Base-by-base conservation (phyloP, 169 alveolate species). In the Besnoitia besnoiti region DNA sequence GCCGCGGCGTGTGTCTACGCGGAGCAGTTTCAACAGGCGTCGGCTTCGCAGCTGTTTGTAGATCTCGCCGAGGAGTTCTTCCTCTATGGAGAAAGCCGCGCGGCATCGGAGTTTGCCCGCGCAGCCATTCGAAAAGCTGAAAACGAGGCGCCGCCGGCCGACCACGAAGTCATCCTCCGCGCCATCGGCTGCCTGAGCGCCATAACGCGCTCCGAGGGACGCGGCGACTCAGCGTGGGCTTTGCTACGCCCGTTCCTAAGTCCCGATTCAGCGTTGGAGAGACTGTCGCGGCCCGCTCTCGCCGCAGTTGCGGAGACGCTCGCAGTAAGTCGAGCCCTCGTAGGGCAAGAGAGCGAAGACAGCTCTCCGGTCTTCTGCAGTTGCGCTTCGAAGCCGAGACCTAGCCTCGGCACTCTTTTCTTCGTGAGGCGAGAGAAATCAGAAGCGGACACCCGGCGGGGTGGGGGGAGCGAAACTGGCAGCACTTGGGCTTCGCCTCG, bases 61-160 rank as follows among this genome's bases (percentile, higher is more conserved):
- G 87, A 77, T 35, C 59, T 77, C 40, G 87, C 87, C 7, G 87
- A 77, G 55, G 87, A 77, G 87, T 77, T 37, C 21, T 35, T 21
- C 59, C 35, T 77, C 8, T 44, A 10, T 14, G 87, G 87, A 4
- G 87, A 77, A 40, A 77, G 40, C 87, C 37, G 44, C 14, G 87
- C 87, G 16, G 87, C 87, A 4, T 42, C 40, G 40, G 61, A 77
- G 87, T 77, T 40, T 39, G 50, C 55, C 44, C 7, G 0, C 12
- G 87, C 59, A 40, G 87, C 87, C 16, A 19, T 42, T n/a, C 61
- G 40, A 30, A 37, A 1, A n/a, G 82, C 82, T 19, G 39, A 4
- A 30, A 73, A 4, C 12, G 82, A 10, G n/a, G 46, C 12, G n/a
- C 46, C 67, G 14, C 67, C 82, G 2, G 24, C 67, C 7, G 82